A percentile compares a stretch with the other conserved stretches of the same genome.
Evolutionary conservation across 257 asterid species (phyloP).

Genomic region (Penstemon davidsonii): DNA sequence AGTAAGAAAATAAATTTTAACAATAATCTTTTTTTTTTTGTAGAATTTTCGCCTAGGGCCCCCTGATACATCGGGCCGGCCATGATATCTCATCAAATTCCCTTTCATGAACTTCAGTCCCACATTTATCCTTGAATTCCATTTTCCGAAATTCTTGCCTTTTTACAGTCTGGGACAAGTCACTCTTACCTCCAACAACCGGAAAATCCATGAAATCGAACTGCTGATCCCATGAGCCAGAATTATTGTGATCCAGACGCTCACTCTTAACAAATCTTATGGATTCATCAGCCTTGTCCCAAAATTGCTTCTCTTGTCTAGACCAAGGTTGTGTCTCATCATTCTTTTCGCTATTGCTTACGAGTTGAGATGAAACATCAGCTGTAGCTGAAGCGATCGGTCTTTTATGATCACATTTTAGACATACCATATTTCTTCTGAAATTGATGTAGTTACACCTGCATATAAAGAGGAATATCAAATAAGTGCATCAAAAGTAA

Average conservation of each 20-base stretch:
- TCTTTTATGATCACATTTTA: slow-evolving; percentile 87
- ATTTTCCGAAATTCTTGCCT: slow-evolving; percentile 60
- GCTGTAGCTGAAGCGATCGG: slow-evolving; percentile 48
- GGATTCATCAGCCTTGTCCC: slow-evolving; percentile 24
- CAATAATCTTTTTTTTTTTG: too few species aligned
- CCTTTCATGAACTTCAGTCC: slow-evolving; percentile 32
- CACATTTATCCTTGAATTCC: slow-evolving; percentile 42
- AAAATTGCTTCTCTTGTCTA: slow-evolving; percentile 35
- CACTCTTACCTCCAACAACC: slow-evolving; percentile 71
- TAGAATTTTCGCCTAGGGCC: too few species aligned
- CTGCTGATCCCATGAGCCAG: slow-evolving; percentile 30
- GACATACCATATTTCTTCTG: slow-evolving; percentile 77
- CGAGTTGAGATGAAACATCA: slow-evolving; percentile 30
- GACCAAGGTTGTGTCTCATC: slow-evolving; percentile 40
- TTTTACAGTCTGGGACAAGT: slow-evolving; percentile 46
- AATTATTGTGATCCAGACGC: slow-evolving; percentile 31
- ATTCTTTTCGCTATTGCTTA: slow-evolving; percentile 25
- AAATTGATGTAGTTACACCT: slow-evolving; percentile 94
- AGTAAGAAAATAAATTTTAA: too few species aligned
- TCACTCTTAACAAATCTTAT: slow-evolving; percentile 39
- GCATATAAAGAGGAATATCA: slow-evolving; percentile 21
- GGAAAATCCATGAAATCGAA: slow-evolving; percentile 61
- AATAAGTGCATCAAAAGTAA: background rate
- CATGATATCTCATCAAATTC: slow-evolving; percentile 29
- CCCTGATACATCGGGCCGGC: too few species aligned